Evolutionary conservation across 768 basidiomycete genomes (phyloP).

Genomic region (Tulasnella sp.): DNA sequence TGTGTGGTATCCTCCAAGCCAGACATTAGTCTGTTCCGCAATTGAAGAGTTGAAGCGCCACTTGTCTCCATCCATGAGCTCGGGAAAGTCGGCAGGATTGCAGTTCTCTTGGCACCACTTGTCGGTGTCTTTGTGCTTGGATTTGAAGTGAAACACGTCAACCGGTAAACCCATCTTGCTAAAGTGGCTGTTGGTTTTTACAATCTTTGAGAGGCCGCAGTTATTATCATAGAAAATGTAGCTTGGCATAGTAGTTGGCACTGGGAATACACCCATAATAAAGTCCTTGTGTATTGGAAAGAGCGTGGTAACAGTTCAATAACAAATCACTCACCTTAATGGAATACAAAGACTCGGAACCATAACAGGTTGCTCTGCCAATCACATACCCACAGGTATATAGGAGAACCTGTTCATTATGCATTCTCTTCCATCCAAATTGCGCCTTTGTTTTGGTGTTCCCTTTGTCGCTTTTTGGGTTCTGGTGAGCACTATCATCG

Average conservation of each 20-base stretch:
- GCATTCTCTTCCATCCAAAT: not conserved
- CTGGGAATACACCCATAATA: not conserved
- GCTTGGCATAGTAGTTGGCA: not conserved
- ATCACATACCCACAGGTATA: not conserved
- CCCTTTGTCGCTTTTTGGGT: not conserved
- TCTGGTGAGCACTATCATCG: not conserved
- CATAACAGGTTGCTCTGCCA: no score
- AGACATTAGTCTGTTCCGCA: slow-evolving; percentile 24
- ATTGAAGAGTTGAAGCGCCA: slow-evolving; percentile 30
- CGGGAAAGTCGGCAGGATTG: not conserved
- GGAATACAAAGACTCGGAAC: no score
- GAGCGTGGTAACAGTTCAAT: no score
- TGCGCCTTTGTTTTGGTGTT: not conserved
- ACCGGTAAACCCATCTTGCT: not conserved
- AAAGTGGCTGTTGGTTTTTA: not conserved
- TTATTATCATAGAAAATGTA: not conserved
- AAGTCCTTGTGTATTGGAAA: not conserved
- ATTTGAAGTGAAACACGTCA: not conserved
- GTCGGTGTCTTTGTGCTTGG: not conserved
- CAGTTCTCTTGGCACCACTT: not conserved
- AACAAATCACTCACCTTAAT: not conserved
- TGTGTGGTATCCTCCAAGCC: slow-evolving; percentile 31
- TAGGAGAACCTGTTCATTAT: not conserved
- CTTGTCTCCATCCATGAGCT: not conserved
- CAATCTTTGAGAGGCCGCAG: not conserved